phyloP scores from a whole-genome alignment of 257 asterid species.

The Petunia secreta region DNA sequence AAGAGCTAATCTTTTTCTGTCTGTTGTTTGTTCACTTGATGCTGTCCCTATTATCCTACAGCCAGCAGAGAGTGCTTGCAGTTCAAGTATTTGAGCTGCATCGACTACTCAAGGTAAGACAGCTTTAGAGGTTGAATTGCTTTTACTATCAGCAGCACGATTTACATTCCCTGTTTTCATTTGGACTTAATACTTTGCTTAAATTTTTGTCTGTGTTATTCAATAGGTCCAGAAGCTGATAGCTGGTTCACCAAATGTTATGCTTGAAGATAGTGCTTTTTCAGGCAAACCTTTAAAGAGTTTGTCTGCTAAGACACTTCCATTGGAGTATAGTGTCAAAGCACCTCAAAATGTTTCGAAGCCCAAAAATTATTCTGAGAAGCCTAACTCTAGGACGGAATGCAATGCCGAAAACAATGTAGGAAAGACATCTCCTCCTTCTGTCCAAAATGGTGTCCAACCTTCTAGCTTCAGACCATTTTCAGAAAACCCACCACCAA shows the following conservation, averaged over 20 bases:
- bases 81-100: slow-evolving; percentile 98
- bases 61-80: slow-evolving; percentile 91
- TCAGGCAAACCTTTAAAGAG: slow-evolving; percentile 52
- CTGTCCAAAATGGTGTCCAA: slow-evolving; percentile 44
- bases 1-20: neutral
- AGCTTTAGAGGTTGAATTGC: neutral
- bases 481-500: slow-evolving; percentile 33
- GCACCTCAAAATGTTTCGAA: slow-evolving; percentile 39
- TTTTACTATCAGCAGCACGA: neutral
- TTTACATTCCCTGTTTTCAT: neutral
- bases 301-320: slow-evolving; percentile 48
- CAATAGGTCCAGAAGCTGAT: slow-evolving; percentile 80
- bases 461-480: slow-evolving; percentile 36
- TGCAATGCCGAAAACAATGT: slow-evolving; percentile 63
- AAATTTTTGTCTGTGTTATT: neutral
- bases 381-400: slow-evolving; percentile 55
- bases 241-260: slow-evolving; percentile 64
- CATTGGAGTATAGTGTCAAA: slow-evolving; percentile 45
- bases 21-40: slow-evolving; percentile 11
- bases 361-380: slow-evolving; percentile 38
- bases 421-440: slow-evolving; percentile 46
- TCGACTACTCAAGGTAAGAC: slow-evolving; percentile 69
- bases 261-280: slow-evolving; percentile 50
- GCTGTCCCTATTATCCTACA: slow-evolving; percentile 31
- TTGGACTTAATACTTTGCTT: slow-evolving; percentile 20